Evolutionary conservation across 2,329 filamentous ascomycete genomes (phyloP).

Genomic region (Claviceps spartinae): DNA sequence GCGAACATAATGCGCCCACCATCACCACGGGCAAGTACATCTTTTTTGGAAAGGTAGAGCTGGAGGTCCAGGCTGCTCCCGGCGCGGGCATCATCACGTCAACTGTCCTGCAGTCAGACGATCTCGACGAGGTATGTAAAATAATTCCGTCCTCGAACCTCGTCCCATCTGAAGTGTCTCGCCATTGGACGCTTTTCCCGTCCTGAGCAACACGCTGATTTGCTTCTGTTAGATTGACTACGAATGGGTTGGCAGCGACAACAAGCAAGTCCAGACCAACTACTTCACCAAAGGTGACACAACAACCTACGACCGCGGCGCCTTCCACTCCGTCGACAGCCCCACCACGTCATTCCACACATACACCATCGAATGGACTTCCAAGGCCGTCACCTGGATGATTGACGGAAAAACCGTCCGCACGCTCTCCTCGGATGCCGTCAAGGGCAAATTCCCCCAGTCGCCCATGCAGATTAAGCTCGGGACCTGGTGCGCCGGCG

Average conservation of each 20-base stretch:
- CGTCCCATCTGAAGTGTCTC: too few species aligned
- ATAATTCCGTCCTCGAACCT: too few species aligned
- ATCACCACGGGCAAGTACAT: conserved; percentile 77
- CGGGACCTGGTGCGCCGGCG: conserved; percentile 52
- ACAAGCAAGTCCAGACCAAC: conserved; percentile 64
- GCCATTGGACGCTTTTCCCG: too few species aligned
- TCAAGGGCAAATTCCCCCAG: conserved; percentile 51
- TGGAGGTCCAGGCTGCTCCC: conserved; percentile 62
- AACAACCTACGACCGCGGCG: conserved; percentile 54
- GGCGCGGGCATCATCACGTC: conserved; percentile 83
- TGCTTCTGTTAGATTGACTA: conserved; percentile 50
- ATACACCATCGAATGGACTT: conserved; percentile 56
- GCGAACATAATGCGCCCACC: conserved; percentile 52
- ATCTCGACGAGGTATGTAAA: conserved; percentile 45
- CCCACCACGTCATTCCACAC: conserved; percentile 43
- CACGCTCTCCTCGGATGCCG: conserved; percentile 43
- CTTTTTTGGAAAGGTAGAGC: conserved; percentile 86
- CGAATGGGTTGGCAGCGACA: conserved; percentile 64
- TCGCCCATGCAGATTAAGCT: conserved; percentile 60
- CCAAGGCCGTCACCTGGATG: conserved; percentile 48
- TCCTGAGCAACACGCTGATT: not conserved
- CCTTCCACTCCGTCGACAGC: conserved; percentile 41
- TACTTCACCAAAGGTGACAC: conserved; percentile 69
- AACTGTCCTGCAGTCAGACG: conserved; percentile 77
- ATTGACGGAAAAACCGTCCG: conserved; percentile 50